A percentile compares a stretch with the other conserved stretches of the same genome.
These are phyloP conservation scores for Dimocarpus longan DNA, from an alignment of 345 rosid genomes.

Conservation along the genomic window DNA sequence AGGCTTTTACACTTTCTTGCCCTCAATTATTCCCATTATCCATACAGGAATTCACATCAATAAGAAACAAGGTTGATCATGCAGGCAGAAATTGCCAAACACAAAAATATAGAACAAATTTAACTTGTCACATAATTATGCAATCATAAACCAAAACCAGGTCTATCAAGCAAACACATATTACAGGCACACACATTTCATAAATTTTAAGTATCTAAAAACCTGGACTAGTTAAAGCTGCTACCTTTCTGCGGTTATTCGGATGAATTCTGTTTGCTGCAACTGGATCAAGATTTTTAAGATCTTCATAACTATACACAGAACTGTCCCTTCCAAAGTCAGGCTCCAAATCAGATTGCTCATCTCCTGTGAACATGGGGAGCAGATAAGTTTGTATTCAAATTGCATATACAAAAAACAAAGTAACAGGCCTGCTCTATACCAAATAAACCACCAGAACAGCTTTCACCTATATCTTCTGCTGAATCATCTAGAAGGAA, in stretches of 20 bases:
- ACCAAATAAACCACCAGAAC: constrained; percentile 47
- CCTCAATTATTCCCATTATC: neutral
- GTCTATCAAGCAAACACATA: neutral
- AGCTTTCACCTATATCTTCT: constrained; percentile 40
- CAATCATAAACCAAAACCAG: neutral
- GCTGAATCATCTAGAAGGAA: constrained; percentile 74
- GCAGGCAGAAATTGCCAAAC: neutral
- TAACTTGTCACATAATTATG: neutral
- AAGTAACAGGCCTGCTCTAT: constrained; percentile 18
- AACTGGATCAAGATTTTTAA: constrained; percentile 80
- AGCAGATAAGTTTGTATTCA: neutral
- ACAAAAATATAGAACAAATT: neutral
- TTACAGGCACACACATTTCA: neutral
- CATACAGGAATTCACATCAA: neutral
- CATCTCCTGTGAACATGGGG: constrained; percentile 36
- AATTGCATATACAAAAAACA: constrained; percentile 11
- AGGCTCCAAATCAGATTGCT: constrained; percentile 32
- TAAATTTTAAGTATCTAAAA: neutral
- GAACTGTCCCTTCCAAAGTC: constrained; percentile 33
- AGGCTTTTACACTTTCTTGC: neutral
- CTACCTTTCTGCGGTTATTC: constrained; percentile 82
- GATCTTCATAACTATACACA: constrained; percentile 53
- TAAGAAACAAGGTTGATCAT: neutral
- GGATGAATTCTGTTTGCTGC: constrained; percentile 94
- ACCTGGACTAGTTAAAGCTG: neutral